Evolutionary conservation across 2,329 filamentous ascomycete species (phyloP), one percentile per base, ranked within the genome.

Genomic region (Claviceps purpurea): DNA sequence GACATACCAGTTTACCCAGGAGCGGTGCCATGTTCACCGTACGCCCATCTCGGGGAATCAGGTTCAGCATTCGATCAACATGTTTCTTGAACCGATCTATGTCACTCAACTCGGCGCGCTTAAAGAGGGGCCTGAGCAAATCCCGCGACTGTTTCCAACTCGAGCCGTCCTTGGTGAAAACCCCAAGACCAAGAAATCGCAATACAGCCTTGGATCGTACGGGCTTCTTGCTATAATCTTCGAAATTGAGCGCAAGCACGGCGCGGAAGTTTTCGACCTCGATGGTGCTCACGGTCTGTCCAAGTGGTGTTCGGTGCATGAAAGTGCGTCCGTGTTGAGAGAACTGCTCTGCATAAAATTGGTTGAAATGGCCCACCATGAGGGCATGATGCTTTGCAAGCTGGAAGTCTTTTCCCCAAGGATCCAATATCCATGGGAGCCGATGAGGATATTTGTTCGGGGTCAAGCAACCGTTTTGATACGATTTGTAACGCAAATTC

Each of bases 11-110:
- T 45, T 40, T 53, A 39, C 48, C 37, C 20, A 53, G 13, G 2
- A 53, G 49, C 22, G 52, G 49, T 40, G 39, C 41, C 49, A 53
- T 42, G 20, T 53, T 24, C 16, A 53, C 38, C 4, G 52, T 53
- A 13, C 44, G 16, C n/a, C 52, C 52, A 38, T 53, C 49, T 20
- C 30, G 44, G 2, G 49, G 52, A 20, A 53, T 45, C 13, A 47
- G 20, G 30, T 18, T 10, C 30, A 53, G 49, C 52, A 53, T 50
- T 24, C 52, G 43, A 30, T 53, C 49, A 30, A 53, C 52, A 34
- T 53, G 52, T 24, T 49, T 53, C 49, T 53, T 48, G 44, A 53
- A 53, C 7, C 39, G 52, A 16, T 53, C 30, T 30, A 53, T 14
- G 22, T 53, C 52, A 34, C 52, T 53, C 20, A 53, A 20, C 38